phyloP scores from a whole-genome alignment of 2,329 filamentous ascomycete genomes.

The Thermoascus crustaceus region DNA sequence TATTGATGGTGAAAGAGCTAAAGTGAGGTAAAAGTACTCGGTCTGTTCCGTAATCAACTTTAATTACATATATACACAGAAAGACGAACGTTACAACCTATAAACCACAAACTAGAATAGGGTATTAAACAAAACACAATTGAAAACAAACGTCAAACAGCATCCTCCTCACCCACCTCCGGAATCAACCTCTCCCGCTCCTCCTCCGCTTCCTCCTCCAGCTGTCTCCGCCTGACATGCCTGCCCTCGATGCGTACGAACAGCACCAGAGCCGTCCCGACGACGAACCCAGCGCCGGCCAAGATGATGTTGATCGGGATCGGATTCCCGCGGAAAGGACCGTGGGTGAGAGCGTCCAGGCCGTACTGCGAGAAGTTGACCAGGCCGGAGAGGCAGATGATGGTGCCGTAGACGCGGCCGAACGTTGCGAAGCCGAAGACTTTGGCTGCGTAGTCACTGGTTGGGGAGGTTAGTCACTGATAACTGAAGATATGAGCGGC shows the following conservation, averaged over 20 bases:
- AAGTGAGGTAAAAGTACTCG: too few relatives aligned
- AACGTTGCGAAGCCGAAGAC: constrained; percentile 90
- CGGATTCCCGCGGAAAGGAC: constrained; percentile 62
- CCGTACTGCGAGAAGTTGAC: constrained; percentile 76
- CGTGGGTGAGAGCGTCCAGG: constrained; percentile 69
- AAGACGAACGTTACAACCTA: too few relatives aligned
- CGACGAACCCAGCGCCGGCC: constrained; percentile 51
- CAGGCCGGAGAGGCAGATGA: constrained; percentile 77
- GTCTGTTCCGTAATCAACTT: too few relatives aligned
- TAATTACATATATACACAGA: too few relatives aligned
- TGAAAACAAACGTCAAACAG: too few relatives aligned
- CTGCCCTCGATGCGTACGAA: constrained; percentile 46
- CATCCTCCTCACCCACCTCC: constrained; percentile 16
- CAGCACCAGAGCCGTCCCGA: constrained; percentile 58
- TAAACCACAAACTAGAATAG: too few relatives aligned
- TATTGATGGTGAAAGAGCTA: too few relatives aligned
- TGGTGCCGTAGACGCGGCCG: constrained; percentile 81
- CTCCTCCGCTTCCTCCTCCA: constrained; percentile 12
- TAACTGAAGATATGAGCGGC: constrained; percentile 1
- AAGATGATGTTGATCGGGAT: constrained; percentile 68
- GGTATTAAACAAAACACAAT: too few relatives aligned
- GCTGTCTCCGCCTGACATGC: constrained; percentile 9
- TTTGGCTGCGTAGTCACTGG: constrained; percentile 73
- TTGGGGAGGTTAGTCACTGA: not conserved
- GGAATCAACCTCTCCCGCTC: constrained; percentile 19